Evolutionary conservation across 73 alveolate species (phyloP).

Genomic region (Tetrahymena borealis): DNA sequence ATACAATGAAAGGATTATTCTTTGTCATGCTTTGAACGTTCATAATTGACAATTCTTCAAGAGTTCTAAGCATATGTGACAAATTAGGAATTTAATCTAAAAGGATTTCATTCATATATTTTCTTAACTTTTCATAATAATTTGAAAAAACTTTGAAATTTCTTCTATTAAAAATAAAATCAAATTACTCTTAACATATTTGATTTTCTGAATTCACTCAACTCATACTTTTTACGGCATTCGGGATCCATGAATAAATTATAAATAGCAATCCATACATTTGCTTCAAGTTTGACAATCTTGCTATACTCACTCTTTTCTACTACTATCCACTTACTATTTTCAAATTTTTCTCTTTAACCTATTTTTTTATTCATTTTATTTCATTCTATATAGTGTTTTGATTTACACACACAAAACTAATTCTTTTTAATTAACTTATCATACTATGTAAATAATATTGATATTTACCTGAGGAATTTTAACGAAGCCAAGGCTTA

Average conservation of each 20-base stretch:
- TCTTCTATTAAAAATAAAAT: background rate
- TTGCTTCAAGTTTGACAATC: conserved; percentile 86
- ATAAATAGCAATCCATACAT: conserved; percentile 96
- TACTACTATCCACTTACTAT: conserved; percentile 71
- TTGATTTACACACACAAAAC: no score
- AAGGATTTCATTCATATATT: conserved; percentile 93
- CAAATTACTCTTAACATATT: conserved; percentile 65
- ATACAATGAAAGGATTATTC: conserved; percentile 56
- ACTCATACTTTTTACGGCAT: conserved; percentile 94
- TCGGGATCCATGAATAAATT: conserved; percentile 96
- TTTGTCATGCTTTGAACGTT: conserved; percentile 47
- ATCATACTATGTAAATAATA: background rate
- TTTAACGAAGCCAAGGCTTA: conserved; percentile 92
- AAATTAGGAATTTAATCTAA: conserved; percentile 96
- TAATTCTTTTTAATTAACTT: no score
- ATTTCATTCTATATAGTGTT: no score
- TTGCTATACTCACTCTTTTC: conserved; percentile 47
- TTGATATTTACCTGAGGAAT: conserved; percentile 55
- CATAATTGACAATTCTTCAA: conserved; percentile 82
- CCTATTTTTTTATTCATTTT: background rate
- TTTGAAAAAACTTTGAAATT: background rate
- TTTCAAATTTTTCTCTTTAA: conserved; percentile 82
- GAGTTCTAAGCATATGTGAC: conserved; percentile 85
- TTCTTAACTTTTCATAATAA: conserved; percentile 59
- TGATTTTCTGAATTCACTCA: conserved; percentile 87